Evolutionary conservation across 139 green algal genomes (phyloP), one percentile per base, ranked within the genome.

Genomic region (Chlorella sp.): DNA sequence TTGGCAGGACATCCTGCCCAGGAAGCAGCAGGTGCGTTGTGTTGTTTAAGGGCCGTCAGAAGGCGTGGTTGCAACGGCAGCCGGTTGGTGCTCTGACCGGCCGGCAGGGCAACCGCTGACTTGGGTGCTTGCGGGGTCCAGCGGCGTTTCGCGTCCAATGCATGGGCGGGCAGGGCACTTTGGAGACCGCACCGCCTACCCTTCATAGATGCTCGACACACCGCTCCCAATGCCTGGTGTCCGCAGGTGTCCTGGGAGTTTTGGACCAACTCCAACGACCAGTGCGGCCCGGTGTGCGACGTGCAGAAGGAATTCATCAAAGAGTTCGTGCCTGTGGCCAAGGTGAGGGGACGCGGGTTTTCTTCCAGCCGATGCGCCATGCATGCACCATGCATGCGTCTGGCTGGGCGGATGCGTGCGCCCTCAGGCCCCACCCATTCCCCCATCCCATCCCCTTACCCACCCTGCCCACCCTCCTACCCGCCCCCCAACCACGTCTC

Each of bases 221-320:
- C 38, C 30, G 0, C 38, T 32, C 30, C 38, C 1, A 34, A 34
- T 36, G n/a, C n/a, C n/a, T n/a, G n/a, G n/a, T n/a, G n/a, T 38
- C 30, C 1, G 24, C 90, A 94, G 90, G 93, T 98, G 26, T 67
- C 84, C 14, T 98, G 96, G 94, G 96, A 99, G 94, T 94, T 98
- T 65, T 99, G 96, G 96, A 96, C 90, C 62, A 98, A 96, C 88
- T 93, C 67, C 83, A 98, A 98, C 79, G 94, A 97, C 85, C 73
- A 86, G 58, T 98, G 95, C 84, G 95, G 95, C 6, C 26, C 80
- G 11, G 88, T 92, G 24, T 98, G 95, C 86, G 88, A 96, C 67
- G 78, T 92, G 76, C 95, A 97, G 84, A 81, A 85, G 62, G 79
- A 89, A 22, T 99, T 99, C 72, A 90, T 97, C 72, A 91, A 90